Conservation (phyloP, 2,329 filamentous ascomycete species). For the Periconia sp. region DNA sequence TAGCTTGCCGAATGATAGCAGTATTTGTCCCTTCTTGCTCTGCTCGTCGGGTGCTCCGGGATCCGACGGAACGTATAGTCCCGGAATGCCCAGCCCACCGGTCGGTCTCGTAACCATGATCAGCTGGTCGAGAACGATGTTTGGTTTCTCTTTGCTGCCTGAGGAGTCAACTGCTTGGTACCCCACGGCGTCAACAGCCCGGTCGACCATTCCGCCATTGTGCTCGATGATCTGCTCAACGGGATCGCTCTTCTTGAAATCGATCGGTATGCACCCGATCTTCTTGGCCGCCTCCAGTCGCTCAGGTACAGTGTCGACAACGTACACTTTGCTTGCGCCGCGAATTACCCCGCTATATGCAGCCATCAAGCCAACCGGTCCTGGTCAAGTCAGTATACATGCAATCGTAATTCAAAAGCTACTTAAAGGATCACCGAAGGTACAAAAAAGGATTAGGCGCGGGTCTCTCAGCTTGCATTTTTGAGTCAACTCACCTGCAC, state of each 20-base stretch:
- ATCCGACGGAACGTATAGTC: slow-evolving; percentile 60
- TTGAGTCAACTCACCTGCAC: slow-evolving; percentile 49
- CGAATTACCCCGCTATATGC: slow-evolving; percentile 67
- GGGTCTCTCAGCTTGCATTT: too few species aligned
- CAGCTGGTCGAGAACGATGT: slow-evolving; percentile 68
- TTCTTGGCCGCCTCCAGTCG: slow-evolving; percentile 64
- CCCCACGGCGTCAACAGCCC: slow-evolving; percentile 69
- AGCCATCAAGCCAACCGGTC: slow-evolving; percentile 70
- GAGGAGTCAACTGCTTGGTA: slow-evolving; percentile 65
- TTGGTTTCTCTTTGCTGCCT: slow-evolving; percentile 65
- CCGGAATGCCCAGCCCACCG: slow-evolving; percentile 67
- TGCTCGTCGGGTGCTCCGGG: slow-evolving; percentile 68
- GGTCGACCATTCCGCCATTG: slow-evolving; percentile 67
- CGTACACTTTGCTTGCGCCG: slow-evolving; percentile 66
- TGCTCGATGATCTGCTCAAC: slow-evolving; percentile 65
- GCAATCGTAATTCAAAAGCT: too few species aligned
- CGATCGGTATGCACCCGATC: slow-evolving; percentile 66
- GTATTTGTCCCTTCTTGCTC: slow-evolving; percentile 67
- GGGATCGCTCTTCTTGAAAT: slow-evolving; percentile 65
- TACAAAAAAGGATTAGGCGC: background rate
- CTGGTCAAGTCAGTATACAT: too few species aligned
- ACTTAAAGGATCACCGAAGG: slow-evolving; percentile 2
- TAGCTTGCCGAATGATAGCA: slow-evolving; percentile 69
- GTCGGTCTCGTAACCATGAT: slow-evolving; percentile 67
- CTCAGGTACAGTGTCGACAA: slow-evolving; percentile 68